Evolutionary conservation across 2,329 filamentous ascomycete species (phyloP).

Genomic region (Periconia macrospinosa): DNA sequence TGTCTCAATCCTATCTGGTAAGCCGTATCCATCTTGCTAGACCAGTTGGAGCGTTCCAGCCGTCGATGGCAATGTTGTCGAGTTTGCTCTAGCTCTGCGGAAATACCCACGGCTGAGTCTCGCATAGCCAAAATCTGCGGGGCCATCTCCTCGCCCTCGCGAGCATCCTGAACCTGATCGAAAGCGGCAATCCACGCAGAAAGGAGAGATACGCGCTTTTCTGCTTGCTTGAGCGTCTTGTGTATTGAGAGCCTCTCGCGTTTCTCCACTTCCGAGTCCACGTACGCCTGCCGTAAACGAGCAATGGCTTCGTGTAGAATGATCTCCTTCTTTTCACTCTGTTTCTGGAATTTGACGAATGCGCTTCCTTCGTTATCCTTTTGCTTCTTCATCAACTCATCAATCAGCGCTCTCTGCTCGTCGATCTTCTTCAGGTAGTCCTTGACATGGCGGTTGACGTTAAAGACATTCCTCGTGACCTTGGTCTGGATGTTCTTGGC

Average conservation of each 20-base stretch:
- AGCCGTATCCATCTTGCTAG: slow-evolving; percentile 82
- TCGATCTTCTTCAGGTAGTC: slow-evolving; percentile 99
- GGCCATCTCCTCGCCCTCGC: slow-evolving; percentile 69
- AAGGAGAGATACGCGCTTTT: slow-evolving; percentile 82
- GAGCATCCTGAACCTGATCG: slow-evolving; percentile 74
- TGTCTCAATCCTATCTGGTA: slow-evolving; percentile 82
- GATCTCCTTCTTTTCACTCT: slow-evolving; percentile 78
- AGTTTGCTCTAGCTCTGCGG: slow-evolving; percentile 86
- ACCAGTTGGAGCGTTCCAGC: slow-evolving; percentile 80
- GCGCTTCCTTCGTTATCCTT: slow-evolving; percentile 82
- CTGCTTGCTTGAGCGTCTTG: slow-evolving; percentile 79
- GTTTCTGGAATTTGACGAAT: slow-evolving; percentile 88
- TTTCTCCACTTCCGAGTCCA: slow-evolving; percentile 75
- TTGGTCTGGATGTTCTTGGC: slow-evolving; percentile 99
- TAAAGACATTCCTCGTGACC: slow-evolving; percentile 98
- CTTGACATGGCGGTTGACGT: slow-evolving; percentile 98
- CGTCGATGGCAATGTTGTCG: slow-evolving; percentile 88
- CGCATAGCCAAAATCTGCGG: slow-evolving; percentile 67
- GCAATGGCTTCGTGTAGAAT: slow-evolving; percentile 76
- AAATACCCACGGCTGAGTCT: slow-evolving; percentile 84
- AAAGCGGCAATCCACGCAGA: slow-evolving; percentile 93
- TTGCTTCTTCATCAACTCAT: slow-evolving; percentile 89
- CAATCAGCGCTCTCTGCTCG: slow-evolving; percentile 96
- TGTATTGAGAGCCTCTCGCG: slow-evolving; percentile 77
- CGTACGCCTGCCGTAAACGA: slow-evolving; percentile 80